A percentile compares a stretch with the other conserved stretches of the same genome.
These are phyloP conservation scores for Chlamydomonas eustigma DNA, from an alignment of 139 green algal species.

Conservation along the genomic window DNA sequence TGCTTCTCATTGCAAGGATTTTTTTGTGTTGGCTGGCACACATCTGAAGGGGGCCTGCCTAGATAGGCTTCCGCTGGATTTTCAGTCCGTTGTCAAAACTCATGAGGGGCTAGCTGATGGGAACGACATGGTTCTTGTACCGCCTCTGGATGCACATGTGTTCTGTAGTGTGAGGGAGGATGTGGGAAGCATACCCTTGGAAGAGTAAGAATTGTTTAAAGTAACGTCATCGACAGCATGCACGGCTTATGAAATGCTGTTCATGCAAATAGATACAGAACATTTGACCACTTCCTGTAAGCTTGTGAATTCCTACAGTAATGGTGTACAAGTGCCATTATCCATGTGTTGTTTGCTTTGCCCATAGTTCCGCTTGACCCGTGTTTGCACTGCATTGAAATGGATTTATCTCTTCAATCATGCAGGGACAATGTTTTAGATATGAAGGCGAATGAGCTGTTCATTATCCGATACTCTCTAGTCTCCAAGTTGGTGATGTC, in stretches of 20 bases:
- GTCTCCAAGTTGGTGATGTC: conserved; percentile 23
- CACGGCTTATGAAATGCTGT: too few species aligned
- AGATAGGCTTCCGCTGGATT: conserved; percentile 24
- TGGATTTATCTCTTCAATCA: too few species aligned
- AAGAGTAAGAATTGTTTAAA: too few species aligned
- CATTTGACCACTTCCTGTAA: too few species aligned
- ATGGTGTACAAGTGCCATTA: too few species aligned
- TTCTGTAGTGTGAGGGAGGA: conserved; percentile 28
- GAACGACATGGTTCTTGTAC: conserved; percentile 31
- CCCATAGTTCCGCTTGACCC: too few species aligned
- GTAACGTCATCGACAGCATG: too few species aligned
- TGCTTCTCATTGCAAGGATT: conserved; percentile 27
- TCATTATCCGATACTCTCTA: conserved; percentile 30
- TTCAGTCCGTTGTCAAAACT: conserved; percentile 26
- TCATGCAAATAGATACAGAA: too few species aligned
- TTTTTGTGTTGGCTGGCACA: conserved; percentile 22
- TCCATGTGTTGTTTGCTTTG: too few species aligned
- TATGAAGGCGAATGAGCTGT: conserved; percentile 35
- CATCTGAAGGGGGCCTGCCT: conserved; percentile 23
- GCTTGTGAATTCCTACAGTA: too few species aligned
- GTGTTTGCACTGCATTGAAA: too few species aligned
- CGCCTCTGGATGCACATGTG: conserved; percentile 32
- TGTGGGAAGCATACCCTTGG: conserved; percentile 25
- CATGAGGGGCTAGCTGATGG: not conserved
- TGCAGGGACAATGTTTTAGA: conserved; percentile 31